Evolutionary conservation across 192 early-diverging fungal genomes (phyloP).

Genomic region (Linnemannia elongata): DNA sequence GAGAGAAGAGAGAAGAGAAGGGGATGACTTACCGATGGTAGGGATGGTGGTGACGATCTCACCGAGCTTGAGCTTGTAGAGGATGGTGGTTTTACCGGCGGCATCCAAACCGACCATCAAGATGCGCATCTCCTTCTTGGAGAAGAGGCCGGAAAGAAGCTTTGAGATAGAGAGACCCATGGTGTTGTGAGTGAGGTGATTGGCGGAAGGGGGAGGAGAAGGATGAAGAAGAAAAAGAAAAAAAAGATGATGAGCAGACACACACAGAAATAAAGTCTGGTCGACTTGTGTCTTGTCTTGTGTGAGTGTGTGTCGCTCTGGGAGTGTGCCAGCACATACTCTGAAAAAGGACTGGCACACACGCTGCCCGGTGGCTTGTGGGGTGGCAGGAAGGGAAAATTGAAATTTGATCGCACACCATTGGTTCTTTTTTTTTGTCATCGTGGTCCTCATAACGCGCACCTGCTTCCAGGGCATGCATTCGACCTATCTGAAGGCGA

Average conservation of each 20-base stretch:
- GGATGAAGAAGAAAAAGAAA: slow-evolving; percentile 25
- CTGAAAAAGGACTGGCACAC: too few species aligned
- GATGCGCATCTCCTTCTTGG: slow-evolving; percentile 98
- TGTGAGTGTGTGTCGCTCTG: too few species aligned
- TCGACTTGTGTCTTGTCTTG: too few species aligned
- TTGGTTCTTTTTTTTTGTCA: too few species aligned
- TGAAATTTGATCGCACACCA: too few species aligned
- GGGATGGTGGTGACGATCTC: slow-evolving; percentile 99
- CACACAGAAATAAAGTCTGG: background rate
- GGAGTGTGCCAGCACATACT: slow-evolving; percentile 4
- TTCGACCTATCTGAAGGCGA: too few species aligned
- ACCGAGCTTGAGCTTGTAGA: slow-evolving; percentile 99
- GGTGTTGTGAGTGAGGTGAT: slow-evolving; percentile 26
- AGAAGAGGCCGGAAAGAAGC: slow-evolving; percentile 84
- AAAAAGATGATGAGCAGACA: slow-evolving; percentile 31
- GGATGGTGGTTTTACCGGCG: slow-evolving; percentile 98
- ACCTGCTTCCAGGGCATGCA: too few species aligned
- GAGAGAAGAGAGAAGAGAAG: background rate
- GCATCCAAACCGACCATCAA: slow-evolving; percentile 97
- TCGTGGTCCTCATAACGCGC: too few species aligned
- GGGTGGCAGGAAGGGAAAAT: too few species aligned
- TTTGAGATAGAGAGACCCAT: slow-evolving; percentile 92
- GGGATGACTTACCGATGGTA: slow-evolving; percentile 87
- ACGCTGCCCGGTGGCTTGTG: too few species aligned
- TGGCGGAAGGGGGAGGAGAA: slow-evolving; percentile 16